Evolutionary conservation across 305 asterid species (phyloP), one percentile per base, ranked within the genome.

Genomic region (Striga hermonthica): DNA sequence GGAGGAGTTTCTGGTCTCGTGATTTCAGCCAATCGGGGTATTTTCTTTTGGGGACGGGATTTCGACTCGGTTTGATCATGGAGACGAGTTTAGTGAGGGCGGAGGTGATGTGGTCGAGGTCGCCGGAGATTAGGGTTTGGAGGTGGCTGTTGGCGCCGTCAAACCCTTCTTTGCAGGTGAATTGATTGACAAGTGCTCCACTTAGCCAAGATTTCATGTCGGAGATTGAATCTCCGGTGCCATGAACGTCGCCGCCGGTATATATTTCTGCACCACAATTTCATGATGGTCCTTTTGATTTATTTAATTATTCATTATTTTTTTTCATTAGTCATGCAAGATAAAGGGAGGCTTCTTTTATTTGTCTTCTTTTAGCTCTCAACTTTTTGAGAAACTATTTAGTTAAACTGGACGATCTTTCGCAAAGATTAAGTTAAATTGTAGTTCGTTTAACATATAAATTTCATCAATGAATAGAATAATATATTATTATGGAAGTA

Each of bases 161-260:
- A 28, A 93, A 86, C n/a, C 99, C 97, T 47, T 93, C 92, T 11
- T 66, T 39, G 82, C 99, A 93, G 3, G 97, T 93, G 75, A 86
- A 94, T 79, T 86, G 95, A 70, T 88, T 93, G 38, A 65, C 60
- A 37, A 93, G 64, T 10, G 95, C 96, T 28, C 83, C 96, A 14
- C 96, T 83, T 37, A 93, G 16, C 80, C 87, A 74, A n/a, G 90
- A 72, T 64, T 81, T 86, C 77, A 93, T 72, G 75, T 93, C 94
- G 36, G 74, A 79, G 40, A 75, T 76, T 47, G 75, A 65, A 73
- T 82, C 71, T 3, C 82, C 89, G 0, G 96, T 79, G 76, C 79
- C 72, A 53, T 79, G 31, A 22, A 22, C 81, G 41, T 64, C 58
- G 58, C 78, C 79, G 36, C 80, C 93, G 84, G 72, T 39, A 44